Evolutionary conservation across 768 basidiomycete genomes (phyloP).

Genomic region (Tylopilus rubrobrunneus): DNA sequence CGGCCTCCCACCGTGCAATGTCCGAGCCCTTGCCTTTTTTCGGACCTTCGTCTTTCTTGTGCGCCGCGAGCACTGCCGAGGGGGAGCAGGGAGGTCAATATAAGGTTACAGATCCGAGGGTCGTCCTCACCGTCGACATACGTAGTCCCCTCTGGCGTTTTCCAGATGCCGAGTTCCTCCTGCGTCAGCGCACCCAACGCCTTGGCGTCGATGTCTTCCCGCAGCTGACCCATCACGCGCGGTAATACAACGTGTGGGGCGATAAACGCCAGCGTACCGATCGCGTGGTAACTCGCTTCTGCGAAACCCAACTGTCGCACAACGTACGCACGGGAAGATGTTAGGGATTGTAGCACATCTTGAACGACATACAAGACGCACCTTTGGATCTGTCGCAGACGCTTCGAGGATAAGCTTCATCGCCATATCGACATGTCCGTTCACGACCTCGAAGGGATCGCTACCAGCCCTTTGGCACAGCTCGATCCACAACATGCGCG

Average conservation of each 20-base stretch:
- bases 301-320: conserved; percentile 35
- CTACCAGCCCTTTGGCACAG: conserved; percentile 62
- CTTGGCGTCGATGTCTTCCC: conserved; percentile 56
- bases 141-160: conserved; percentile 74
- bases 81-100: neutral
- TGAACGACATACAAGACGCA: conserved; percentile 14
- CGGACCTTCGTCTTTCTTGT: conserved; percentile 46
- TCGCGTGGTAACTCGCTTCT: conserved; percentile 70
- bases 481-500: conserved; percentile 63
- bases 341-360: neutral
- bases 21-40: conserved; percentile 85
- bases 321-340: neutral
- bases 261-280: conserved; percentile 78
- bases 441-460: conserved; percentile 65
- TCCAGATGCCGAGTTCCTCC: conserved; percentile 80
- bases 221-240: conserved; percentile 63
- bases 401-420: conserved; percentile 48
- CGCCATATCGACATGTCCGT: conserved; percentile 45
- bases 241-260: conserved; percentile 67
- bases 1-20: conserved; percentile 93
- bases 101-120: neutral
- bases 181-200: conserved; percentile 63
- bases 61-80: conserved; percentile 54
- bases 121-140: conserved; percentile 69
- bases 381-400: conserved; percentile 45